Conservation (phyloP, 768 basidiomycete genomes). For the Gautieria morchelliformis region DNA sequence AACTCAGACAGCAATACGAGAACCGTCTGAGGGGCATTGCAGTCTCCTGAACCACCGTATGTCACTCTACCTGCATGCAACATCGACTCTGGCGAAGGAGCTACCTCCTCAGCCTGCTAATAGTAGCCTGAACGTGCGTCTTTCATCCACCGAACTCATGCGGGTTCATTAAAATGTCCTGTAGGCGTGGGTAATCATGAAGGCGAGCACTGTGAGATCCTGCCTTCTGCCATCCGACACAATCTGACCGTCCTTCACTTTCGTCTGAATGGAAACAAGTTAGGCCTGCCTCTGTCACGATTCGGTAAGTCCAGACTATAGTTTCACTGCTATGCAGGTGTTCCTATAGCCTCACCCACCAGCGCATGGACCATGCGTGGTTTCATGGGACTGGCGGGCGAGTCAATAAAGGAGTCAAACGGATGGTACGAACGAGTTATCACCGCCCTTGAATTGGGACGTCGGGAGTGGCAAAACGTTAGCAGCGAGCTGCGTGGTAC, state of each 20-base stretch:
- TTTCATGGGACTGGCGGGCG: slow-evolving; percentile 19
- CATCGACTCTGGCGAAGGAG: slow-evolving; percentile 9
- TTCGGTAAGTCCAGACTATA: not conserved
- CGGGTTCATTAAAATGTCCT: not conserved
- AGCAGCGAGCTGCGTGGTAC: slow-evolving; percentile 27
- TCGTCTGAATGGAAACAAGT: slow-evolving; percentile 20
- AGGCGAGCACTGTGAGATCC: slow-evolving; percentile 7
- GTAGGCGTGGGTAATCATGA: slow-evolving; percentile 19
- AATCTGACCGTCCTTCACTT: not conserved
- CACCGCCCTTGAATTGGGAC: slow-evolving; percentile 36
- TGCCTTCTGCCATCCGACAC: not conserved
- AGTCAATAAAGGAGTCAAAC: slow-evolving; percentile 16
- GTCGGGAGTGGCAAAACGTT: slow-evolving; percentile 29
- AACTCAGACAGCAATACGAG: slow-evolving; percentile 28
- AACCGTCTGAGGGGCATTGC: slow-evolving; percentile 14
- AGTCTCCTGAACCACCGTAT: slow-evolving; percentile 11
- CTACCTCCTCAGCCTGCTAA: slow-evolving; percentile 7
- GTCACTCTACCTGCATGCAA: not conserved
- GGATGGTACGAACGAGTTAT: slow-evolving; percentile 28
- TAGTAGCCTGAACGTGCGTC: slow-evolving; percentile 10
- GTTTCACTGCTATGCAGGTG: not conserved
- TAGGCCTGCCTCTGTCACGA: slow-evolving; percentile 20
- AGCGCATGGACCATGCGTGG: slow-evolving; percentile 35
- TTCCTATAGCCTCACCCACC: not conserved
- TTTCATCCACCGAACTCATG: not conserved